A percentile compares a stretch with the other conserved stretches of the same genome.
phyloP scores from a whole-genome alignment of 257 asterid genomes.

The Mitragyna speciosa region DNA sequence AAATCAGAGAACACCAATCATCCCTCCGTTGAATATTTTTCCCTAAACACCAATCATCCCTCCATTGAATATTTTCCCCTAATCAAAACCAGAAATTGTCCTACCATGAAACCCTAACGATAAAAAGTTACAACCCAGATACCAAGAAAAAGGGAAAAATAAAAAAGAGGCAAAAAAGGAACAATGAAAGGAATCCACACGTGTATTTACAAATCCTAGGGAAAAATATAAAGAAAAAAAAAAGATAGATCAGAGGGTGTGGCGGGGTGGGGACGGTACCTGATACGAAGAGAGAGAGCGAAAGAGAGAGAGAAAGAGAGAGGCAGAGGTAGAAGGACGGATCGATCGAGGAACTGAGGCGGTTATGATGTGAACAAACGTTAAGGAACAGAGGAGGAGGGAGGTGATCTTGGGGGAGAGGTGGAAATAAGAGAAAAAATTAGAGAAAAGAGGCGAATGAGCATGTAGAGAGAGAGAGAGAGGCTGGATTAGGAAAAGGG shows the following conservation, averaged over 20 bases:
- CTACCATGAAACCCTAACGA: constrained; percentile 16
- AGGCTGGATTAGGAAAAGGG: no score
- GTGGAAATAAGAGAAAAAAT: background rate
- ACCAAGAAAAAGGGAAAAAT: background rate
- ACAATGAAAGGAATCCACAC: no score
- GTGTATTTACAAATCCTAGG: background rate
- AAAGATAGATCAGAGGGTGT: constrained; percentile 16
- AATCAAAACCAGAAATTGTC: background rate
- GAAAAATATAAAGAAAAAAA: background rate
- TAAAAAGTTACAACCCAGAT: background rate
- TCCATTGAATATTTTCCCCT: constrained; percentile 10
- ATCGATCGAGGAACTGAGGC: constrained; percentile 22
- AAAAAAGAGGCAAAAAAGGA: background rate
- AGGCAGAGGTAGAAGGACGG: background rate
- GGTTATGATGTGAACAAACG: constrained; percentile 1
- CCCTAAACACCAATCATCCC: background rate
- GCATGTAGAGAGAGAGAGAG: background rate
- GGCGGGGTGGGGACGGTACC: constrained; percentile 27
- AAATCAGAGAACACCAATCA: constrained; percentile 6
- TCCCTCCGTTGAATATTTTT: constrained; percentile 6
- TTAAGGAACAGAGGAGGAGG: background rate
- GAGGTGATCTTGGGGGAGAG: background rate
- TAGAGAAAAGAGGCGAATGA: background rate
- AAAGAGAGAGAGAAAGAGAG: constrained; percentile 1
- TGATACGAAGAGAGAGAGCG: constrained; percentile 10